phyloP scores from a whole-genome alignment of 495 filamentous ascomycete species.

The Oidiodendron maius region DNA sequence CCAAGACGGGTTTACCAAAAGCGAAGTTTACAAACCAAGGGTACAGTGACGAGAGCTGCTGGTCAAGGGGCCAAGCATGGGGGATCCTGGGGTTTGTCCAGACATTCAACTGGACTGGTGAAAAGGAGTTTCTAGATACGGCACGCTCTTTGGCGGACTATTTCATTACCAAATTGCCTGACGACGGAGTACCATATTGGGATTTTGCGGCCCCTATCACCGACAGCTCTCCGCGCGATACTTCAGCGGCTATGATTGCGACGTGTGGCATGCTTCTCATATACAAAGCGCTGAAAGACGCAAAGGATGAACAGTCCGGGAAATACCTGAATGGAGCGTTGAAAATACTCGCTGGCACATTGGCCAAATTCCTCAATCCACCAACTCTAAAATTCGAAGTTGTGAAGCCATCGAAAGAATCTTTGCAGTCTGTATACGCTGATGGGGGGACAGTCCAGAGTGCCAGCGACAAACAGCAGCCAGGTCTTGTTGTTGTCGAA shows the following conservation, averaged over 20 bases:
- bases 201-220: conserved; percentile 32
- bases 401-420: no score
- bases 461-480: not conserved
- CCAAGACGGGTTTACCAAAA: conserved; percentile 21
- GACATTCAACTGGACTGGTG: conserved; percentile 31
- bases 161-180: conserved; percentile 20
- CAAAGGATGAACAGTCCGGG: conserved; percentile 13
- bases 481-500: no score
- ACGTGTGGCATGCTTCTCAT: conserved; percentile 30
- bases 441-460: conserved; percentile 15
- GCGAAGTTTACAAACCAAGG: conserved; percentile 31
- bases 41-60: conserved; percentile 27
- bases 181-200: conserved; percentile 25
- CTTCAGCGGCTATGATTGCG: conserved; percentile 28
- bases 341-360: conserved; percentile 23
- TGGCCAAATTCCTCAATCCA: no score
- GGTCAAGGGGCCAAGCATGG: conserved; percentile 38
- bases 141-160: conserved; percentile 26
- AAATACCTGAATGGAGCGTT: conserved; percentile 25
- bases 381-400: no score
- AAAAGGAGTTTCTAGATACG: conserved; percentile 24
- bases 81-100: conserved; percentile 32
- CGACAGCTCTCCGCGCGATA: conserved; percentile 20
- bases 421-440: conserved; percentile 24
- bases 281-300: conserved; percentile 20